Evolutionary conservation across 1,284 basidiomycete species (phyloP).

Genomic region (Sphagnurus paluster): DNA sequence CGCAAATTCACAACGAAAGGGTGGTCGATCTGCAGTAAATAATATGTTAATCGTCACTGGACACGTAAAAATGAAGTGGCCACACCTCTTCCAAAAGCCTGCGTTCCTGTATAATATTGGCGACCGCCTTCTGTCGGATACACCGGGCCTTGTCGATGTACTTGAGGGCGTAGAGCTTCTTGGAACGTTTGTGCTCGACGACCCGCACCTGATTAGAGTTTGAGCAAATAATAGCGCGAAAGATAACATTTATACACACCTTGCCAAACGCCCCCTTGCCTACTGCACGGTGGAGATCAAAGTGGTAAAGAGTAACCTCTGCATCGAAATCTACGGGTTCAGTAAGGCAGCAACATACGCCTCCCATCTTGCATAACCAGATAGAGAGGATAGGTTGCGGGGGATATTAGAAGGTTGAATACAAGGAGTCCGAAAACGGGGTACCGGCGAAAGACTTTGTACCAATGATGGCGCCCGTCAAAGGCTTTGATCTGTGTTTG

Average conservation of each 20-base stretch:
- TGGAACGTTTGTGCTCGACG: constrained; percentile 93
- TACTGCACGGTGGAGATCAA: constrained; percentile 90
- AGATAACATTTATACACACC: constrained; percentile 46
- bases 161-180: constrained; percentile 93
- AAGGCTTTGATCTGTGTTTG: constrained; percentile 32
- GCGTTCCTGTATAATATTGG: constrained; percentile 94
- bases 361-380: constrained; percentile 51
- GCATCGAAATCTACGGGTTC: constrained; percentile 91
- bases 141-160: constrained; percentile 96
- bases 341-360: constrained; percentile 50
- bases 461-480: constrained; percentile 21
- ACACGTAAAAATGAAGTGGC: constrained; percentile 19
- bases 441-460: constrained; percentile 20
- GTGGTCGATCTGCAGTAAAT: constrained; percentile 76
- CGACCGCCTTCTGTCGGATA: constrained; percentile 89
- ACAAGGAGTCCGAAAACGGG: constrained; percentile 32
- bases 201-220: constrained; percentile 88
- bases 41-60: constrained; percentile 12
- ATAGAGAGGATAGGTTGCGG: constrained; percentile 30
- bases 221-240: constrained; percentile 6
- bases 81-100: constrained; percentile 85
- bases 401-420: constrained; percentile 29
- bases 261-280: constrained; percentile 99
- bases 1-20: constrained; percentile 93
- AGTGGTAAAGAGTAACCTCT: constrained; percentile 95